Base-by-base conservation (phyloP, 768 basidiomycete species). In the Podaxis sp. region DNA sequence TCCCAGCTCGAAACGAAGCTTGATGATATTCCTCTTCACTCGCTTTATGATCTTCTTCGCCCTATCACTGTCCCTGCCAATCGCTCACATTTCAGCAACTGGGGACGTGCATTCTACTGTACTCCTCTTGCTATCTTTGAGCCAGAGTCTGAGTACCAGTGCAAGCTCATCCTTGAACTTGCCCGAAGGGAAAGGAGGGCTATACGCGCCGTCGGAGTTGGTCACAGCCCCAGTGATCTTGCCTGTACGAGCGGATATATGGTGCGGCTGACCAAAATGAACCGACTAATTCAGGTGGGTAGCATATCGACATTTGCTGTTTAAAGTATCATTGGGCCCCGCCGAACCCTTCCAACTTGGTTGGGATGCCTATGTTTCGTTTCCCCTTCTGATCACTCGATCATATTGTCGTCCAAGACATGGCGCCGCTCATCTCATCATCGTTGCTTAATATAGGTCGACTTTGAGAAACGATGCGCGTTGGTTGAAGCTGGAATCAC, bases 161-260 rank as follows among this genome's bases (percentile, higher is more conserved):
- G 93, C 70, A 80, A 82, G 50, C 81, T 86, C 66, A 80, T 96
- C 51, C 79, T 98, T 27, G 91, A 93, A 69, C 85, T 94, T 25
- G 94, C 95, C 0, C 79, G 87, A 17, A 79, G 90, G 47, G 86
- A 94, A 70, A 77, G 82, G 15, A 86, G 83, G 70, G 79, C 82
- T 22, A 80, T 98, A 37, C 86, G 94, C 59, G 90, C 92, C 0
- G 90, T 88, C 12, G 97, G 94, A 12, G 87, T 93, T 15, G 96
- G 96, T 2, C 96, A 98, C 76, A 92, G 90, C 62, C 96, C 96
- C 24, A 91, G 89, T 70, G 96, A 99, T 76, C 80, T 98, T 55
- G 91, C 93, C 0, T 98, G 94, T 75, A 97, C 95, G 0, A 82
- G 78, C 56, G 93, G 87, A 11, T 95, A 85, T 76, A 90, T 98